Evolutionary conservation across 441 rosid genomes (phyloP), one percentile per base, ranked within the genome.

Genomic region (California macrophylla): DNA sequence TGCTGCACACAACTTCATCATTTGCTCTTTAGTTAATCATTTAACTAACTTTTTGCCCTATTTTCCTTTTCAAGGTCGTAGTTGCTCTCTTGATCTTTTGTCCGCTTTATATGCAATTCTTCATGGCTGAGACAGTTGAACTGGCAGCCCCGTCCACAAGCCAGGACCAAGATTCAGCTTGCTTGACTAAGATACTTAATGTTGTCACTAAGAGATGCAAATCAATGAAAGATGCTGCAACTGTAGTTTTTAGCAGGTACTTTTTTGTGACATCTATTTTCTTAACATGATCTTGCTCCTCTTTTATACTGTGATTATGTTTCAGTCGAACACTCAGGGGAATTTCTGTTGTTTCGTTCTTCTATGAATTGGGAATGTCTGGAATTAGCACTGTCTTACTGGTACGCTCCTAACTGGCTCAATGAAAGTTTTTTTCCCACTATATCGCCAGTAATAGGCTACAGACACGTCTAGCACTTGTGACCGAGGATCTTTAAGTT

Each of bases 291-390:
- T 3, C 12, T 7, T 21, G 61, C 21, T 54, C 10, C 15, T 47
- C 16, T 54, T 20, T 47, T 6, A n/a, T 4, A 5, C 56, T n/a
- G n/a, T n/a, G n/a, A n/a, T 50, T 18, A 0, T 56, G 67, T 78
- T 79, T 69, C 86, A 85, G 89, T 68, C 78, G 77, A 60, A 74
- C 82, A 21, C 87, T 85, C 0, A 62, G 80, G 56, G 82, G 82
- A 63, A 82, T 85, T 76, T 79, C 89, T 15, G 61, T 77, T 16
- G 79, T 85, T 79, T 79, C 81, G 47, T 85, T 85, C 77, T 85
- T 85, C 77, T 85, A 83, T 64, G 78, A 83, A 73, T 56, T 85
- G 71, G 89, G 89, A 78, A 85, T 82, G 89, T 79, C 87, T 0
- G 87, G 87, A 52, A 82, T 85, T 74, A 73, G 24, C 21, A 25